Conservation (phyloP, 352 stramenopile genomes). For the Globisporangium cystogenes region DNA sequence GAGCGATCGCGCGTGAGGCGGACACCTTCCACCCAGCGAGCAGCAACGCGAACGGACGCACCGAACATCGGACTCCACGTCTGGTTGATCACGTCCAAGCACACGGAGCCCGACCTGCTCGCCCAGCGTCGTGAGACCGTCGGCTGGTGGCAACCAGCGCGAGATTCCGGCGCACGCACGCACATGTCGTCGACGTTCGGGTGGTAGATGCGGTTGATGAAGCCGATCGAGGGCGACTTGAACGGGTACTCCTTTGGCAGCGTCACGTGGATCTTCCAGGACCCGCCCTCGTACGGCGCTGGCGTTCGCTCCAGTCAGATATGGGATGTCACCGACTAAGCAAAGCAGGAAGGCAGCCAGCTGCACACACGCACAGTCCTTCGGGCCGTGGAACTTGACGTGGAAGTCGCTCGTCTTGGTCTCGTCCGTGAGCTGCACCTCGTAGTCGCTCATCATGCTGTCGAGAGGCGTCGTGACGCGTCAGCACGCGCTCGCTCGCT, state of each 20-base stretch:
- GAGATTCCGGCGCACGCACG: no score
- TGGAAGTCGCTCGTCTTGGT: slow-evolving; percentile 78
- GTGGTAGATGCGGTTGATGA: slow-evolving; percentile 92
- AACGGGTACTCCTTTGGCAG: slow-evolving; percentile 92
- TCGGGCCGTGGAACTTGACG: slow-evolving; percentile 82
- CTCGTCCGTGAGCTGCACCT: slow-evolving; percentile 80
- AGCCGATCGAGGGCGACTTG: slow-evolving; percentile 92
- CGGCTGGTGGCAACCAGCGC: no score
- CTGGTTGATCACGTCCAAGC: slow-evolving; percentile 93
- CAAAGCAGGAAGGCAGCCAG: no score
- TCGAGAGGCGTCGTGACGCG: not conserved
- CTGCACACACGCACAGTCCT: slow-evolving; percentile 54
- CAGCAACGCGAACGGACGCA: slow-evolving; percentile 16
- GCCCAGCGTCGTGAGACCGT: no score
- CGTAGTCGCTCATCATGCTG: slow-evolving; percentile 91
- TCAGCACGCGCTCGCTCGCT: no score
- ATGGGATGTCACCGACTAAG: no score
- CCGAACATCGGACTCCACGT: slow-evolving; percentile 94
- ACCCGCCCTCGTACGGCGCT: slow-evolving; percentile 89
- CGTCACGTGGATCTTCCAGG: slow-evolving; percentile 92
- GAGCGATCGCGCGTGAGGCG: not conserved
- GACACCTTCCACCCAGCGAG: not conserved
- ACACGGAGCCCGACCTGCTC: slow-evolving; percentile 86
- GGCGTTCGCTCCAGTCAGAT: no score
- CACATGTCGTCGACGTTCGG: slow-evolving; percentile 93